These are phyloP conservation scores for Tetrapisispora namnaoensis DNA, from an alignment of 805 yeast species.

Conservation along the genomic window DNA sequence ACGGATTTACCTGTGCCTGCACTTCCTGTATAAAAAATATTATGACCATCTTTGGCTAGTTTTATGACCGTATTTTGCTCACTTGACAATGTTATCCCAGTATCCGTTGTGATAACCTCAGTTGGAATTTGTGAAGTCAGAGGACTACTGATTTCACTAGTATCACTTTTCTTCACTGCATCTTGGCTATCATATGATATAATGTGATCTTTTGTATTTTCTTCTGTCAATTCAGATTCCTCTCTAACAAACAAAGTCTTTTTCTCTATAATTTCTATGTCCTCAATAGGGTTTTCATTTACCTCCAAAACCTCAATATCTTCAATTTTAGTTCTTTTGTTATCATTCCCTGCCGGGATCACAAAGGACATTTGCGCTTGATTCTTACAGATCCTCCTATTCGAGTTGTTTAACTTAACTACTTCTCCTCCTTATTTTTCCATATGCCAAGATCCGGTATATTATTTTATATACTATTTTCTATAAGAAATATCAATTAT, in stretches of 20 bases:
- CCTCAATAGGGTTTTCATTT: background rate
- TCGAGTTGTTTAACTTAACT: too few species aligned
- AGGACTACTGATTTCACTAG: background rate
- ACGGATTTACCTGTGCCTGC: slow-evolving; percentile 98
- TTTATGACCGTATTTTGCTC: slow-evolving; percentile 62
- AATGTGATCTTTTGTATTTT: background rate
- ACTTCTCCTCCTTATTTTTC: too few species aligned
- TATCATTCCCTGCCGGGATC: background rate
- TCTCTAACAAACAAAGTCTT: background rate
- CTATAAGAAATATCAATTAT: too few species aligned
- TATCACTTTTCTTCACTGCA: background rate
- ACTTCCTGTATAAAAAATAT: slow-evolving; percentile 88
- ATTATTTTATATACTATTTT: too few species aligned
- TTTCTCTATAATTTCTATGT: background rate
- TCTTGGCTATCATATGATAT: background rate
- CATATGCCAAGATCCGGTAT: too few species aligned
- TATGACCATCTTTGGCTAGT: slow-evolving; percentile 52
- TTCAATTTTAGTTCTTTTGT: background rate
- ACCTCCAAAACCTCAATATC: background rate
- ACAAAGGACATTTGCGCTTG: background rate
- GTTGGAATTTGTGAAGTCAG: background rate
- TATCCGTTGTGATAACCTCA: background rate
- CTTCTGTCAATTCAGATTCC: background rate
- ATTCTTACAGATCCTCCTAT: background rate
- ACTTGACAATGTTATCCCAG: slow-evolving; percentile 31